A percentile compares a stretch with the other conserved stretches of the same genome.
Evolutionary conservation across 768 basidiomycete genomes (phyloP).

Genomic region (Kwoniella sp.): DNA sequence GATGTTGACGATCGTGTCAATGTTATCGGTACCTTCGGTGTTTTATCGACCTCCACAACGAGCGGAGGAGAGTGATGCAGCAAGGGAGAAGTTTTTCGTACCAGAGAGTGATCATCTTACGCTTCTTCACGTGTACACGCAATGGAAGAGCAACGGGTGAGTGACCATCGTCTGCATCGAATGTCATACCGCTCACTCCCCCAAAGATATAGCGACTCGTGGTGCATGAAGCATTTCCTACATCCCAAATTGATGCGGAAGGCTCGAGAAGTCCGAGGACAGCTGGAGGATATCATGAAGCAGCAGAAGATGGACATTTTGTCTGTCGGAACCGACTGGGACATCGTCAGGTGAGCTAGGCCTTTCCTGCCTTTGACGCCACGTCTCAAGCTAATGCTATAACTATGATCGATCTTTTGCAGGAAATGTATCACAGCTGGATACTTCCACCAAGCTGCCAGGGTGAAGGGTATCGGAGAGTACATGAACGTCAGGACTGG

Average conservation of each 20-base stretch:
- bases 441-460: conserved; percentile 97
- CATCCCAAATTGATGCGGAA: conserved; percentile 95
- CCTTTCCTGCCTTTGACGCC: too few species aligned
- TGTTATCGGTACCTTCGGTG: conserved; percentile 96
- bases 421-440: conserved; percentile 97
- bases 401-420: not conserved
- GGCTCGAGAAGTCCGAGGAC: conserved; percentile 88
- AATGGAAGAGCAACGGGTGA: conserved; percentile 95
- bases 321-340: conserved; percentile 92
- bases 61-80: conserved; percentile 96
- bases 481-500: conserved; percentile 95
- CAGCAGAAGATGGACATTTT: conserved; percentile 94
- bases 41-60: conserved; percentile 97
- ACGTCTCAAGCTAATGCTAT: not conserved
- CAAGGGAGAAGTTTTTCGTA: conserved; percentile 96
- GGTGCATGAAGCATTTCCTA: conserved; percentile 91
- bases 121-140: conserved; percentile 90
- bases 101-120: conserved; percentile 98
- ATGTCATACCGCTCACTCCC: conserved; percentile 18
- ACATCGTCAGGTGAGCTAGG: conserved; percentile 75
- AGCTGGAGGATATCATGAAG: conserved; percentile 99
- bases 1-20: conserved; percentile 98
- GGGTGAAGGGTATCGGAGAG: conserved; percentile 98
- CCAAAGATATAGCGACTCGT: conserved; percentile 82
- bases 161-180: conserved; percentile 47